Conservation (phyloP, 805 yeast species). For the Millerago galiae region DNA sequence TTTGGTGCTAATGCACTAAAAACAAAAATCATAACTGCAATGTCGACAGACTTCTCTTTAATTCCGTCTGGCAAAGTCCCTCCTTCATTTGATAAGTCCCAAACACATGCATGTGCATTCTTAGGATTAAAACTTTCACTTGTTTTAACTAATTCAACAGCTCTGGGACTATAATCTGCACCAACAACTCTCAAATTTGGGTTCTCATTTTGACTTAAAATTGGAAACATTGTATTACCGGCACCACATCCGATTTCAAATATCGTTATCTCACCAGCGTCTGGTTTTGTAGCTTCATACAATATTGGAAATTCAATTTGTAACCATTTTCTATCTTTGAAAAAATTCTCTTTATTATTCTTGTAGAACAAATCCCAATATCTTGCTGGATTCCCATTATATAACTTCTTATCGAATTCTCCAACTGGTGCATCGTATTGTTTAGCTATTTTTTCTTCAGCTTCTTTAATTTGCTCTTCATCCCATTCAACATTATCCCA, state of each 20-base stretch:
- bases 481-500: constrained; percentile 98
- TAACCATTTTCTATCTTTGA: constrained; percentile 95
- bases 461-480: constrained; percentile 73
- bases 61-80: constrained; percentile 78
- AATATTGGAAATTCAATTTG: constrained; percentile 88
- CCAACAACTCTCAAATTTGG: constrained; percentile 69
- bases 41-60: constrained; percentile 75
- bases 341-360: constrained; percentile 87
- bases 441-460: constrained; percentile 62
- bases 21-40: constrained; percentile 92
- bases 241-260: constrained; percentile 98
- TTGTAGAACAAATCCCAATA: constrained; percentile 95
- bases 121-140: constrained; percentile 54
- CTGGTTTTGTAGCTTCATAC: constrained; percentile 69
- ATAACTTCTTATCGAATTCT: constrained; percentile 74
- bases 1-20: constrained; percentile 87
- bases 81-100: constrained; percentile 86
- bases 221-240: constrained; percentile 93
- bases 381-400: constrained; percentile 80
- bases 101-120: constrained; percentile 76
- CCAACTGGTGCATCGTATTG: constrained; percentile 83
- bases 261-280: constrained; percentile 64
- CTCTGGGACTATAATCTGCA: constrained; percentile 84
- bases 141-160: constrained; percentile 75
- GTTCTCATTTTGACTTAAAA: constrained; percentile 76